phyloP scores from a whole-genome alignment of 225 moss, liverwort and hornwort genomes.

The Straminergon stramineum region DNA sequence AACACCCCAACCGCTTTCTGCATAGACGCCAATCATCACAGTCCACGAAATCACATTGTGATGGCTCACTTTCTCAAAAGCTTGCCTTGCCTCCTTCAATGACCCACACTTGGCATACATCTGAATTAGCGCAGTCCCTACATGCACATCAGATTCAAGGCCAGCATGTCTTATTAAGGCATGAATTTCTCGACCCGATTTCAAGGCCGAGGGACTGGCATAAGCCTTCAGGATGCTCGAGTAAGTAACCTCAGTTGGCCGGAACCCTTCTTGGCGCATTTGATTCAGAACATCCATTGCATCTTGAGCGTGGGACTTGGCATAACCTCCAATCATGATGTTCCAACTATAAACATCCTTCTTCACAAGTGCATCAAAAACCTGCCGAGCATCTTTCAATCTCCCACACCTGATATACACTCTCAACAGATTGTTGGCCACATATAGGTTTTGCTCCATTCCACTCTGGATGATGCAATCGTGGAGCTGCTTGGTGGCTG shows the following conservation, averaged over 20 bases:
- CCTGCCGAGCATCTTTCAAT: background rate
- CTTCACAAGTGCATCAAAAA: background rate
- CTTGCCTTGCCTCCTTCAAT: background rate
- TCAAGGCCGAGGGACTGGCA: background rate
- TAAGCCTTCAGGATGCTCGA: background rate
- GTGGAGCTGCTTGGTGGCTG: background rate
- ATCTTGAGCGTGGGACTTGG: background rate
- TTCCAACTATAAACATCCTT: background rate
- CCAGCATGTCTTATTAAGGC: background rate
- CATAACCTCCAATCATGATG: background rate
- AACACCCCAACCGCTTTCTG: too few relatives aligned
- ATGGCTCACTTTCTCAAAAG: background rate
- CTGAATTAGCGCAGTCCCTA: background rate
- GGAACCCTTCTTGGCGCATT: background rate
- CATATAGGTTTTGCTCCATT: background rate
- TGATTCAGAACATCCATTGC: background rate
- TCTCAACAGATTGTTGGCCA: background rate
- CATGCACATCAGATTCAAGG: background rate
- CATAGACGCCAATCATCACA: too few relatives aligned
- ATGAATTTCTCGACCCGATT: background rate
- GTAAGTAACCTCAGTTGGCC: background rate
- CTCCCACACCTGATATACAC: background rate
- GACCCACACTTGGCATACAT: background rate
- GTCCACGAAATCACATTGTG: background rate
- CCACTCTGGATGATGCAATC: background rate